Base-by-base conservation (phyloP, 306 rosid species). In the Rubus parviflorus region DNA sequence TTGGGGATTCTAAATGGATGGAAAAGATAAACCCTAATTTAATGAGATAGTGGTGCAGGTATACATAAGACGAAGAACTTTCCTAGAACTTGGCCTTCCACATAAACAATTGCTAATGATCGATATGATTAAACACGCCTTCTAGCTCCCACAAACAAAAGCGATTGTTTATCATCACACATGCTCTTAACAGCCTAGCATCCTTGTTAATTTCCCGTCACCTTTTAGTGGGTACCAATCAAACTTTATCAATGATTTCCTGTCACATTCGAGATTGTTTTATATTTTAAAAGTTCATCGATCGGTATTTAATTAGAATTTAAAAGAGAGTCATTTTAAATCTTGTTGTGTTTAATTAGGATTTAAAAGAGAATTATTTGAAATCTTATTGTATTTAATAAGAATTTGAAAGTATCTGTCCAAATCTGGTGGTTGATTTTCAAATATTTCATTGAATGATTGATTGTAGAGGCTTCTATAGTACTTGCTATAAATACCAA, bases 171-270 rank as follows among this genome's bases (percentile, higher is more conserved):
- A 73, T 56, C 45, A 73, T 73, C 56, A 23, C 77, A 43, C 68
- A 23, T 58, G 68, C 7, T 56, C 75, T 58, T 58, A 57, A 62
- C 68, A 58, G 68, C 56, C 52, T 16, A 73, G 68, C 68, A 73
- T 3, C 77, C 67, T 22, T 2, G 80, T 15, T 51, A 41, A 38
- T 68, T 69, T 35, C 2, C 11, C 1, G 23, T 37, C 11, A 62
- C 43, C 2, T 35, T 37, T 48, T 2, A 1, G 15, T 12, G 56
- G 42, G 22, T 17, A 69, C 57, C 41, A 6, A 68, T 45, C 40
- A 68, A 43, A 42, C 16, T 45, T 68, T 13, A 45, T 43, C 54
- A 23, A 23, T 4, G 3, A 8, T 10, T 1, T 25, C 0, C 2
- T 56, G 30, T 20, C n/a, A 3, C 17, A 8, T 56, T 10, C 51